Base-by-base conservation (phyloP, 352 stramenopile species). In the Phytophthora nicotianae region DNA sequence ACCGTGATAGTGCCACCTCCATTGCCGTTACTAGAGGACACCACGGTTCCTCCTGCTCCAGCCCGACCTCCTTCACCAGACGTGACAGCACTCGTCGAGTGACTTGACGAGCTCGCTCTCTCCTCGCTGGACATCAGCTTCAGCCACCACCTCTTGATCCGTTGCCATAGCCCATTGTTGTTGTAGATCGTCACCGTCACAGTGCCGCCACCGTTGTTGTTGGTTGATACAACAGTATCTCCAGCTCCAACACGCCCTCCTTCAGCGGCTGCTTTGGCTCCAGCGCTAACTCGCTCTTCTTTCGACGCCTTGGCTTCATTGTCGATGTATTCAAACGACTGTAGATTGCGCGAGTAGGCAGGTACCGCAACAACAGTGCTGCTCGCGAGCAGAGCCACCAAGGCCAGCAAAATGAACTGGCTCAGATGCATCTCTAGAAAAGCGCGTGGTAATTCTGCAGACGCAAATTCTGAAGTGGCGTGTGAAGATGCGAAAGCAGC, bases 81-180 rank as follows among this genome's bases (percentile, higher is more conserved):
- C 10, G 41, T 13, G 14, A 60, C 29, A 1, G 16, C 27, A 32
- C 48, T 35, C 9, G 29, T 7, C 14, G 50, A 35, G 17, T 13
- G 20, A 32, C 48, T 35, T 14, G 29, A 9, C 14, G 50, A 35
- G 17, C n/a, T 65, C 4, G 20, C 38, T 23, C 58, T 50, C 7
- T 65, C 57, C 35, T 65, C 57, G 14, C n/a, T 49, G 16, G 11
- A 3, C 32, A 65, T 20, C 3, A 42, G 14, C 11, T 20, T 51
- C 29, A 42, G 10, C 58, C 58, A 65, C 58, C 58, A 65, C 41
- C 41, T 23, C 49, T 54, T 53, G 41, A 60, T 60, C 41, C 50
- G 41, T 27, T 65, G 58, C 27, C 27, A 65, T 3, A 65, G 49
- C 9, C 58, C 58, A n/a, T 65, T 65, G 41, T 65, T 60, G 23